Conservation (phyloP, 2,329 filamentous ascomycete genomes). For the Tolypocladium ophioglossoides region DNA sequence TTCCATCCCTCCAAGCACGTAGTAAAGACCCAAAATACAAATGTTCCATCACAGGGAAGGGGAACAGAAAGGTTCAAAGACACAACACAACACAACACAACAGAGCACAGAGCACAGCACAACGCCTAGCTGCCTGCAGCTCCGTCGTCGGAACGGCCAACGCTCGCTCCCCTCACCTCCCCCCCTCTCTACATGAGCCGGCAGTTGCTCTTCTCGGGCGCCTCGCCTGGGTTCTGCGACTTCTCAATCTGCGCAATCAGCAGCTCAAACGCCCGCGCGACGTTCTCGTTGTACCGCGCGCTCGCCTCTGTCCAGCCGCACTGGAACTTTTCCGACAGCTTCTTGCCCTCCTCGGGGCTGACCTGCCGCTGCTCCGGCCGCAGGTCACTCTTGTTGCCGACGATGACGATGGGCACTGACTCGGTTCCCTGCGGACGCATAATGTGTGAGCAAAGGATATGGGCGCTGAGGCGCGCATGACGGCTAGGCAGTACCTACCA, state of each 20-base stretch:
- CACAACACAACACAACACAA: not conserved
- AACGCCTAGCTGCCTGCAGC: slow-evolving; percentile 4
- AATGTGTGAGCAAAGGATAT: not conserved
- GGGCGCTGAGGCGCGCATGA: not conserved
- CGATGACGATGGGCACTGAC: slow-evolving; percentile 83
- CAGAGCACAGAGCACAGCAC: not conserved
- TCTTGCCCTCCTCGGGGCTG: slow-evolving; percentile 71
- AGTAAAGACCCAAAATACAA: not conserved
- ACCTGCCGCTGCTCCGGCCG: slow-evolving; percentile 90
- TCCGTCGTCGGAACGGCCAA: not conserved
- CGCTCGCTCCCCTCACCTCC: not conserved
- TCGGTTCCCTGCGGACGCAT: slow-evolving; percentile 62
- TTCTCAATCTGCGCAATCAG: slow-evolving; percentile 95
- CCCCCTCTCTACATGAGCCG: slow-evolving; percentile 62
- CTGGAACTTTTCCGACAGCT: slow-evolving; percentile 74
- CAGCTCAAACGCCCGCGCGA: slow-evolving; percentile 83
- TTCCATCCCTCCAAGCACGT: not conserved
- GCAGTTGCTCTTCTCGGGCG: slow-evolving; percentile 73
- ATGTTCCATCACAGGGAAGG: not conserved
- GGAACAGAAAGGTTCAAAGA: not conserved
- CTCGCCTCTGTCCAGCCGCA: slow-evolving; percentile 94
- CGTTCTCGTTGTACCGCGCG: slow-evolving; percentile 89
- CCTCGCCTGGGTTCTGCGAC: slow-evolving; percentile 79
- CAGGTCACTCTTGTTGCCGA: slow-evolving; percentile 95
- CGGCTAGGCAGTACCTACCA: slow-evolving; percentile 46